Evolutionary conservation across 2,329 filamentous ascomycete species (phyloP).

Genomic region (Sordariomycetes sp.): DNA sequence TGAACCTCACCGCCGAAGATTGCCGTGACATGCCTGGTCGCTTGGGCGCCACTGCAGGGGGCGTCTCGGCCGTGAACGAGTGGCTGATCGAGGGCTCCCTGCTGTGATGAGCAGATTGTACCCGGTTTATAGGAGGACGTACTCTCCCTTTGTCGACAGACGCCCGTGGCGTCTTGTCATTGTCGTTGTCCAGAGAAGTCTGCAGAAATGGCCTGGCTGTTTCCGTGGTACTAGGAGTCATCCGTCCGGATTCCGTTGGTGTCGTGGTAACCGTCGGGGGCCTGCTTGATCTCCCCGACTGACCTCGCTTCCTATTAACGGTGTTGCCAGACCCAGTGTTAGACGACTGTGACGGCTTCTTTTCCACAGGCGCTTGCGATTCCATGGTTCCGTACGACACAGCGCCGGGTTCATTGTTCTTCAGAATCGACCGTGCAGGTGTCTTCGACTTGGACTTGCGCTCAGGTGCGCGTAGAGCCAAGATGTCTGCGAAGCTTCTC

Average conservation of each 20-base stretch:
- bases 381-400: neutral
- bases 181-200: neutral
- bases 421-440: neutral
- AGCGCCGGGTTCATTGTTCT: neutral
- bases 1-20: slow-evolving; percentile 51
- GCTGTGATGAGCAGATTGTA: neutral
- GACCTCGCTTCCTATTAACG: neutral
- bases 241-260: neutral
- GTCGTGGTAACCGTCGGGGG: neutral
- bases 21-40: slow-evolving; percentile 41
- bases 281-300: neutral
- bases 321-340: neutral
- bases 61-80: neutral
- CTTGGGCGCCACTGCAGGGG: slow-evolving; percentile 10
- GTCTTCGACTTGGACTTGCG: neutral
- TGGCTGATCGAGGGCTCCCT: neutral
- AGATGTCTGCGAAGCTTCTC: slow-evolving; percentile 28
- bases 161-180: neutral
- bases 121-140: neutral
- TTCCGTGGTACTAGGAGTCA: neutral
- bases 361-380: neutral
- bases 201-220: neutral
- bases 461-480: slow-evolving; percentile 6
- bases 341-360: neutral
- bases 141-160: neutral